Percentiles rank a stretch among this genome's conserved stretches.
Evolutionary conservation across 2,329 filamentous ascomycete genomes (phyloP).

Genomic region (Coniochaeta prunicola): DNA sequence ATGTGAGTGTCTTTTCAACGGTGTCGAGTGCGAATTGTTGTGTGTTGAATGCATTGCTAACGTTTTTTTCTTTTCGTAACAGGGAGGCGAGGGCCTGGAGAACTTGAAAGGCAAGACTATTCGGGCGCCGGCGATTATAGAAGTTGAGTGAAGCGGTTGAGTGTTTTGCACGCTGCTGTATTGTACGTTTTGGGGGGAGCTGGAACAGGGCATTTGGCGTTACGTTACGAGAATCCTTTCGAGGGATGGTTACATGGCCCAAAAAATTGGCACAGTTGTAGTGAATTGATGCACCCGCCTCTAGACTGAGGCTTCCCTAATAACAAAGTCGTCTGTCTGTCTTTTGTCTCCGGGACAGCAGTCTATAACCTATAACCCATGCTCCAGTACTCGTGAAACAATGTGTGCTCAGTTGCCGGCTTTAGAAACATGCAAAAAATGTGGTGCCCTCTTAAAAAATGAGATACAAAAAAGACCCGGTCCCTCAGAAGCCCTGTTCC

Average conservation of each 20-base stretch:
- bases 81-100: constrained; percentile 59
- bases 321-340: too few species aligned
- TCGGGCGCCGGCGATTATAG: constrained; percentile 43
- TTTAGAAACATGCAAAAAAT: neutral
- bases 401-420: neutral
- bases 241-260: neutral
- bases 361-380: neutral
- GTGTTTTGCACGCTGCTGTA: neutral
- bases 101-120: constrained; percentile 45
- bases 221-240: neutral
- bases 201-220: constrained; percentile 1
- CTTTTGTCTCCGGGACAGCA: neutral
- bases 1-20: constrained; percentile 66
- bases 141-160: constrained; percentile 25
- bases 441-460: neutral
- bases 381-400: neutral
- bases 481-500: neutral
- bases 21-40: neutral
- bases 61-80: constrained; percentile 3
- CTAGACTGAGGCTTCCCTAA: neutral
- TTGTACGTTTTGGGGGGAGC: neutral
- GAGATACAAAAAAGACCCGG: too few species aligned
- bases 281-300: neutral
- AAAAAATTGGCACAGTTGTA: neutral
- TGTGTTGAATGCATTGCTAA: constrained; percentile 9